Evolutionary conservation across 1,284 basidiomycete species (phyloP).

Genomic region (Heterobasidion occidentale): DNA sequence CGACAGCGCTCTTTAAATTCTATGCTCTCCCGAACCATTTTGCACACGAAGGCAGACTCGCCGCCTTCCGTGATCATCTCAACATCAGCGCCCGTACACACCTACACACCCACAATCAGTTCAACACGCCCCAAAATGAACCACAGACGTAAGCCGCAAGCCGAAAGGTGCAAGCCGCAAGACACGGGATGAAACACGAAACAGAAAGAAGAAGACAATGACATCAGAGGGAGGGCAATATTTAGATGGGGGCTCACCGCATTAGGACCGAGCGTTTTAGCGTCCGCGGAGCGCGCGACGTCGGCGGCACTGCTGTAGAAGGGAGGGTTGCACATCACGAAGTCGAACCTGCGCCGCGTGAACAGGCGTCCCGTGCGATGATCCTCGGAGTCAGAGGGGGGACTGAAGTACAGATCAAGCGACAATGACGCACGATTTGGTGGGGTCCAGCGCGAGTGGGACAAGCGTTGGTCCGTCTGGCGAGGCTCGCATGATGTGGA

Average conservation of each 20-base stretch:
- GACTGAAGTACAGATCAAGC: neutral
- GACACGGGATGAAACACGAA: too few relatives aligned
- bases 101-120: conserved; percentile 29
- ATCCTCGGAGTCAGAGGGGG: neutral
- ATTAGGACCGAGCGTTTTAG: conserved; percentile 56
- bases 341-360: conserved; percentile 36
- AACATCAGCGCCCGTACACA: conserved; percentile 74
- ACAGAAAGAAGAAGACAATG: too few relatives aligned
- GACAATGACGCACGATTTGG: neutral
- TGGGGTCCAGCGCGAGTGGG: conserved; percentile 23
- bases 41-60: conserved; percentile 70
- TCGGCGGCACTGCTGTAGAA: conserved; percentile 79
- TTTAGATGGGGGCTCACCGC: conserved; percentile 46
- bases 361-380: neutral
- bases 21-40: conserved; percentile 75
- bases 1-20: conserved; percentile 37
- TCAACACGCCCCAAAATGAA: too few relatives aligned
- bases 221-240: neutral
- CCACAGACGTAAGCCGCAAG: too few relatives aligned
- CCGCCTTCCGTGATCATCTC: conserved; percentile 89
- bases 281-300: conserved; percentile 45
- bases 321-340: conserved; percentile 94
- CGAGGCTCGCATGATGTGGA: conserved; percentile 37
- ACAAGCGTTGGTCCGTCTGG: conserved; percentile 40
- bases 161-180: too few relatives aligned